Evolutionary conservation across 2,329 filamentous ascomycete genomes (phyloP).

Genomic region (Aspergillus udagawae): DNA sequence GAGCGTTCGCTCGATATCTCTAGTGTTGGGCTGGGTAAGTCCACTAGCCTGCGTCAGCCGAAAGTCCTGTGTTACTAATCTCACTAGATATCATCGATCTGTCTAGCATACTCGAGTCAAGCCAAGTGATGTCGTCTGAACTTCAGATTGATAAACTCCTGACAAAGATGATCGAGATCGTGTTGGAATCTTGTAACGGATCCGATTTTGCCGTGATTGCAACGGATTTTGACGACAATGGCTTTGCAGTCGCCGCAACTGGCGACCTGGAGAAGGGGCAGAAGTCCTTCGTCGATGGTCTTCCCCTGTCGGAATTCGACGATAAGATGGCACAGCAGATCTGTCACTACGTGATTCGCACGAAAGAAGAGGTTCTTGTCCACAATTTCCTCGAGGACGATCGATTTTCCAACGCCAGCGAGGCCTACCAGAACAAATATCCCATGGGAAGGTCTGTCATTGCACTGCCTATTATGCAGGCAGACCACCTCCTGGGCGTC

Average conservation of each 20-base stretch:
- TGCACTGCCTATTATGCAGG: conserved; percentile 60
- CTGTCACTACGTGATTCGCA: conserved; percentile 59
- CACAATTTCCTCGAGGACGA: conserved; percentile 63
- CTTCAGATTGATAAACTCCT: conserved; percentile 60
- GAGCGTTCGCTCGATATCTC: conserved; percentile 41
- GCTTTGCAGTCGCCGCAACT: conserved; percentile 60
- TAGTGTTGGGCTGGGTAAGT: conserved; percentile 37
- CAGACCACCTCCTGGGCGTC: conserved; percentile 55
- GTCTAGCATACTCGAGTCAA: conserved; percentile 61
- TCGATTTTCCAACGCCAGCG: conserved; percentile 58
- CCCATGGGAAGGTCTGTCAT: conserved; percentile 59
- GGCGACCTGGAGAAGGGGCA: conserved; percentile 54
- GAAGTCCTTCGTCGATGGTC: conserved; percentile 50
- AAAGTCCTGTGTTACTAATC: conserved; percentile 11
- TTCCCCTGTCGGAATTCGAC: conserved; percentile 54
- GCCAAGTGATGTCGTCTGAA: conserved; percentile 62
- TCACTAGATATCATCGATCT: conserved; percentile 61
- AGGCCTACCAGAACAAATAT: conserved; percentile 52
- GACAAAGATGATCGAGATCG: conserved; percentile 61
- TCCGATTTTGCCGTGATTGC: conserved; percentile 59
- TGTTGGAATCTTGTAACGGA: conserved; percentile 59
- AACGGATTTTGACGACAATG: conserved; percentile 55
- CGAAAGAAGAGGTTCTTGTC: conserved; percentile 60
- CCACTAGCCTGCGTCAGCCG: not conserved
- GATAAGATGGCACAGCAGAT: conserved; percentile 60